Conservation (phyloP, 805 yeast species). For the Yarrowia yakushimensis region DNA sequence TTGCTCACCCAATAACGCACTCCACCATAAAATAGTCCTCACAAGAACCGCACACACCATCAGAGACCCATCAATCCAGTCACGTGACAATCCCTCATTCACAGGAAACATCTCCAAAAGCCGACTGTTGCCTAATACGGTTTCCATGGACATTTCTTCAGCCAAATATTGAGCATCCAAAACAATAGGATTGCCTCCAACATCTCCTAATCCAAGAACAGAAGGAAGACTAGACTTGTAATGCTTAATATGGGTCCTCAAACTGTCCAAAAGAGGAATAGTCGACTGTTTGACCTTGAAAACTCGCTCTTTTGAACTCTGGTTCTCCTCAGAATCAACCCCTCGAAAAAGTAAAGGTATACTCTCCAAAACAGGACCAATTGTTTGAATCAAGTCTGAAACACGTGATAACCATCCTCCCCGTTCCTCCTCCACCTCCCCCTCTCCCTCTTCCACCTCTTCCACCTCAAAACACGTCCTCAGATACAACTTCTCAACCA, state of each 20-base stretch:
- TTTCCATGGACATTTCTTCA: not conserved
- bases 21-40: not conserved
- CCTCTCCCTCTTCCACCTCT: not conserved
- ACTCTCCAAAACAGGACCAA: not conserved
- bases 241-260: not conserved
- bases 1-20: not conserved
- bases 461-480: not conserved
- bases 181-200: not conserved
- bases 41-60: not conserved
- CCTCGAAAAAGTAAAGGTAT: not conserved
- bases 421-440: not conserved
- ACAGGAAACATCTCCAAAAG: not conserved
- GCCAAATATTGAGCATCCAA: conserved; percentile 14
- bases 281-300: not conserved
- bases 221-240: not conserved
- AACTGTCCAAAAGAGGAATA: not conserved
- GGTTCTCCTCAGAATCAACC: no score
- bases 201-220: not conserved
- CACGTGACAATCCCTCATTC: not conserved
- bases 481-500: not conserved
- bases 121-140: not conserved
- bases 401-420: no score
- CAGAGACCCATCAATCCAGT: not conserved
- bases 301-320: not conserved
- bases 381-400: not conserved